Conservation (phyloP, 768 basidiomycete species). For the Phylloporus scabripes region DNA sequence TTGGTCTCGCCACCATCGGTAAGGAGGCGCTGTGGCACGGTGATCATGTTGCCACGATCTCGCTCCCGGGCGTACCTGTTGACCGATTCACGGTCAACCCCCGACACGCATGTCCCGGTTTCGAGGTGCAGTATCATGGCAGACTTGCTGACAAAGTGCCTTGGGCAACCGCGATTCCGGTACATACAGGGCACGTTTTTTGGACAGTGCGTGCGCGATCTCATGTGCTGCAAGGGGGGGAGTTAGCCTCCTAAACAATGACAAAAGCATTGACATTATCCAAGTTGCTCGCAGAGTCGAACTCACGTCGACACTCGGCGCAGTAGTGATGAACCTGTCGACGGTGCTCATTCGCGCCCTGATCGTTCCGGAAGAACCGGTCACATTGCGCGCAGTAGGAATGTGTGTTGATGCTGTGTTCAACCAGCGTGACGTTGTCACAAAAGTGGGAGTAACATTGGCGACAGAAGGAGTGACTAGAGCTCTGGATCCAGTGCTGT, state of each 20-base stretch:
- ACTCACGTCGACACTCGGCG: conserved; percentile 37
- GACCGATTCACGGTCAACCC: conserved; percentile 37
- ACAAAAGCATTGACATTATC: conserved; percentile 4
- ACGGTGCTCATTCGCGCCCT: conserved; percentile 44
- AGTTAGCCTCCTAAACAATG: background rate
- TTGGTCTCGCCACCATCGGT: conserved; percentile 16
- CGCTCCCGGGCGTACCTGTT: conserved; percentile 33
- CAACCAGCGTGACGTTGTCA: conserved; percentile 27
- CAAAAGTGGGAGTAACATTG: conserved; percentile 42
- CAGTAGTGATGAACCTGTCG: conserved; percentile 44
- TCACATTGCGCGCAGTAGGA: conserved; percentile 39
- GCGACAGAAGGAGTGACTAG: conserved; percentile 48
- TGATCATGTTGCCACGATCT: conserved; percentile 49
- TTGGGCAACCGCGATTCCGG: conserved; percentile 35
- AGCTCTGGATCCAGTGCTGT: conserved; percentile 51
- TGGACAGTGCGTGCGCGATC: conserved; percentile 46
- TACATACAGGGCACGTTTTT: conserved; percentile 35
- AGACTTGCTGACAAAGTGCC: conserved; percentile 45
- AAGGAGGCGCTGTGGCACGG: conserved; percentile 49
- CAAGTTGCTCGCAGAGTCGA: conserved; percentile 27
- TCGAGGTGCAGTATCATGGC: conserved; percentile 63
- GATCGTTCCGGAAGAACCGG: conserved; percentile 36
- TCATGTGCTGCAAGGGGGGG: conserved; percentile 38
- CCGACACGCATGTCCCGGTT: conserved; percentile 49
- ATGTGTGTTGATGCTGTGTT: conserved; percentile 41